Evolutionary conservation across 305 asterid genomes (phyloP), one percentile per base, ranked within the genome.

Genomic region (Plantago lanceolata): DNA sequence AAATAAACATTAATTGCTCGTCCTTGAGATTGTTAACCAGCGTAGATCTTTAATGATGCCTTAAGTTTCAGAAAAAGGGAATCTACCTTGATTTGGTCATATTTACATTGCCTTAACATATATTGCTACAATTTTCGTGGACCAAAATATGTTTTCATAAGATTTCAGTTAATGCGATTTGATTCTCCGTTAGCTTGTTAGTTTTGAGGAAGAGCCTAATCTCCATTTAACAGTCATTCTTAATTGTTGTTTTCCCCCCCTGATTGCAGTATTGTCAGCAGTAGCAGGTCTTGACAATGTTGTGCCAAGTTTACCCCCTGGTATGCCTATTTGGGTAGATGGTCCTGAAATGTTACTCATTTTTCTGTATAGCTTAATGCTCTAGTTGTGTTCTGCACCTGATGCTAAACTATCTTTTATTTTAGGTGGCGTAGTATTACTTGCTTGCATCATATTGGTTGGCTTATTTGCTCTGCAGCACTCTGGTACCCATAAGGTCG

Each of bases 391-490:
- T 58, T 67, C 59, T 59, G 55, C 54, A 66, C 60, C 67, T 70
- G 71, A 70, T 68, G 43, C 57, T 59, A 56, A 50, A 18, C 66
- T 61, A 61, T 68, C 15, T 70, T 59, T 61, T 72, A 43, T 40
- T 51, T 31, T 67, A 93, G 99, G 95, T 76, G 82, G 48, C 47
- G 83, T 86, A 66, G 82, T 81, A 66, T 64, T 75, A 73, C 71
- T 93, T 67, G 76, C 90, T 68, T 85, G 95, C 71, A 65, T 76
- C 68, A 85, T 93, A 69, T 76, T 93, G 90, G 85, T 93, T 63
- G 97, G 97, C 56, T 82, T 92, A 57, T 92, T 92, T 75, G 98
- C 98, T 69, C 77, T 92, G 81, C 98, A 92, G 85, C 98, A 92
- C 73, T 75, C 71, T 75, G 99, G 99, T 45, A 93, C 99, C 64